Evolutionary conservation across 805 yeast genomes (phyloP).

Genomic region (Saccharomycopsis microspora): DNA sequence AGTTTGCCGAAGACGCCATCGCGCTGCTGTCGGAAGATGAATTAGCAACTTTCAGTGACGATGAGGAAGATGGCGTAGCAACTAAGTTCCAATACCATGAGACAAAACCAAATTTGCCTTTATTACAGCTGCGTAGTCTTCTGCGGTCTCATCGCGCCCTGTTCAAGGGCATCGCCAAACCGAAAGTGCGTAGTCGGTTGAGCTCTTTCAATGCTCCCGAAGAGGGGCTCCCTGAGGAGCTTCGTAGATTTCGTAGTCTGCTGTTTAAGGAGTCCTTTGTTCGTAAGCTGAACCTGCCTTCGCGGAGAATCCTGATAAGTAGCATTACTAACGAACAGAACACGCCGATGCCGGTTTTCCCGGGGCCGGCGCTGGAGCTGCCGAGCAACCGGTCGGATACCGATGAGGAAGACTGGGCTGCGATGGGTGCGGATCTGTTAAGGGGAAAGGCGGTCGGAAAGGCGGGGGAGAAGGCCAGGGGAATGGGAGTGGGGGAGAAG

Average conservation of each 20-base stretch:
- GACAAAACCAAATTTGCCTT: slow-evolving; percentile 2
- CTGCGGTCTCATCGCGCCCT: slow-evolving; percentile 13
- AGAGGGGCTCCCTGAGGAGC: background rate
- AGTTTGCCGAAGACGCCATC: slow-evolving; percentile 27
- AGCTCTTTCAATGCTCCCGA: slow-evolving; percentile 11
- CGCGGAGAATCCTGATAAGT: slow-evolving; percentile 9
- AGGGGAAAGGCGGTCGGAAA: slow-evolving; percentile 22
- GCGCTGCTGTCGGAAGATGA: slow-evolving; percentile 25
- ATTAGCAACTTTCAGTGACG: slow-evolving; percentile 21
- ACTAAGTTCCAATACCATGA: slow-evolving; percentile 15
- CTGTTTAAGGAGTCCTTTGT: slow-evolving; percentile 12
- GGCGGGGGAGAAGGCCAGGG: background rate
- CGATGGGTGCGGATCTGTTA: slow-evolving; percentile 71
- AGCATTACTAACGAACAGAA: slow-evolving; percentile 8
- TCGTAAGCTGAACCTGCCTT: background rate
- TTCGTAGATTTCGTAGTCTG: slow-evolving; percentile 1
- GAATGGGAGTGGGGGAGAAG: slow-evolving; percentile 3
- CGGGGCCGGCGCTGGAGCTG: background rate
- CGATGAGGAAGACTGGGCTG: slow-evolving; percentile 95
- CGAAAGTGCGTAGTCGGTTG: slow-evolving; percentile 12
- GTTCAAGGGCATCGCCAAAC: slow-evolving; percentile 7
- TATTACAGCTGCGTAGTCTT: slow-evolving; percentile 9
- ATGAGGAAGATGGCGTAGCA: slow-evolving; percentile 15
- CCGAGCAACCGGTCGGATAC: slow-evolving; percentile 46
- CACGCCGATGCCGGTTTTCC: no score